These are phyloP conservation scores for Carpinus fangiana DNA, from an alignment of 306 rosid species.

Conservation along the genomic window DNA sequence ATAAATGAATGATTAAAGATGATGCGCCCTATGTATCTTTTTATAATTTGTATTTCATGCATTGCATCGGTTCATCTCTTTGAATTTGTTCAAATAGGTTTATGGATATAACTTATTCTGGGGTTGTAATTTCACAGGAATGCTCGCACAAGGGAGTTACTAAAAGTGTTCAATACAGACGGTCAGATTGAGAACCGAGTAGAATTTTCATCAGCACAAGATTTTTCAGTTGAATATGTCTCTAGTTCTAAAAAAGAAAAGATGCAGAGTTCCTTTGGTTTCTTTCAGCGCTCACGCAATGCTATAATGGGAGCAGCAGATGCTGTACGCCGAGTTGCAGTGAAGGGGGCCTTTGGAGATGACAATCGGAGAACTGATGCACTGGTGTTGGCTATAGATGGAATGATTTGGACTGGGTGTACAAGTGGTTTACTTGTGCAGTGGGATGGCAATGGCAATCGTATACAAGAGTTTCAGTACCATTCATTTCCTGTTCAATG, in stretches of 20 bases:
- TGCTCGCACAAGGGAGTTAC: constrained; percentile 84
- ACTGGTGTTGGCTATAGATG: constrained; percentile 64
- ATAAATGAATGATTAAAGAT: too few relatives aligned
- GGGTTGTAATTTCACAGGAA: constrained; percentile 65
- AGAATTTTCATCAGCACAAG: constrained; percentile 66
- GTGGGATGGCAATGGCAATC: constrained; percentile 93
- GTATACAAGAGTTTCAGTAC: constrained; percentile 68
- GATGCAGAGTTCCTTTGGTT: constrained; percentile 76
- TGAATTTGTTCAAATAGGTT: not conserved
- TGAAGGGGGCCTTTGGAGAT: constrained; percentile 85
- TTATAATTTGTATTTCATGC: not conserved
- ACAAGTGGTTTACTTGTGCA: constrained; percentile 84
- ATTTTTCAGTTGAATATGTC: constrained; percentile 58
- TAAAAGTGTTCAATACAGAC: constrained; percentile 83
- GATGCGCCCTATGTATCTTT: not conserved
- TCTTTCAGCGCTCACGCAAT: constrained; percentile 95
- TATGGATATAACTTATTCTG: constrained; percentile 33
- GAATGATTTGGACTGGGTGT: constrained; percentile 91
- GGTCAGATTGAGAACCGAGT: constrained; percentile 84
- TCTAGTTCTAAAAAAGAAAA: constrained; percentile 70
- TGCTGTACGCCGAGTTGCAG: constrained; percentile 96
- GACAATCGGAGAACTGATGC: constrained; percentile 90
- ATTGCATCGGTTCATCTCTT: constrained; percentile 4
- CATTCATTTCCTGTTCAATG: constrained; percentile 82
- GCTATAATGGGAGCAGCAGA: constrained; percentile 95